phyloP scores from a whole-genome alignment of 208 protist species.

The Acanthamoeba triangularis region DNA sequence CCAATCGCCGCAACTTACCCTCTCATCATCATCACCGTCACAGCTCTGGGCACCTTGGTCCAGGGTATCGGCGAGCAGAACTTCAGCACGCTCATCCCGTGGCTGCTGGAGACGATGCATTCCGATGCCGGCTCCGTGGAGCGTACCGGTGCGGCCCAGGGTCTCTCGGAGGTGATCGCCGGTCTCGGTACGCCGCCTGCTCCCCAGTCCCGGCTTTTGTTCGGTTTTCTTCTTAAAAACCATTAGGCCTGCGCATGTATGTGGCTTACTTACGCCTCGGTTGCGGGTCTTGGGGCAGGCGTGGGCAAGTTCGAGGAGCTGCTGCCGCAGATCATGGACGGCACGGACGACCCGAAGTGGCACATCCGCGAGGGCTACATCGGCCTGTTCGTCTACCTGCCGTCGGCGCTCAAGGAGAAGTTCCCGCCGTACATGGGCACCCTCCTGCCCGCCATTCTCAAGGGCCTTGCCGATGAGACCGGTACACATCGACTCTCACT shows the following conservation, averaged over 20 bases:
- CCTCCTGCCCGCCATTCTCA: conserved; percentile 89
- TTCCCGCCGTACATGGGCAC: conserved; percentile 85
- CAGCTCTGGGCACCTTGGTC: conserved; percentile 89
- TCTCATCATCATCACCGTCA: background rate
- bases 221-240: background rate
- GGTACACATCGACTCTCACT: conserved; percentile 1
- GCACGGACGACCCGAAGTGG: conserved; percentile 76
- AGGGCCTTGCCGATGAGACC: conserved; percentile 87
- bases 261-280: background rate
- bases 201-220: background rate
- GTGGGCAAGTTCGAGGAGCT: conserved; percentile 80
- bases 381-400: conserved; percentile 90
- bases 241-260: background rate
- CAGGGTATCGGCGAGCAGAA: conserved; percentile 90
- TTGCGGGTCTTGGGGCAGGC: background rate
- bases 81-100: conserved; percentile 90
- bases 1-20: background rate
- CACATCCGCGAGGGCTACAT: conserved; percentile 91
- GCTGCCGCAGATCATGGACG: conserved; percentile 85
- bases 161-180: conserved; percentile 89
- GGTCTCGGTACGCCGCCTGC: conserved; percentile 66
- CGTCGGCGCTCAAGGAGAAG: conserved; percentile 85
- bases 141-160: conserved; percentile 92
- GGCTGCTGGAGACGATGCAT: conserved; percentile 89
- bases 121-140: conserved; percentile 88